Conservation (phyloP, 352 stramenopile genomes). For the Thraustochytrium sp. region DNA sequence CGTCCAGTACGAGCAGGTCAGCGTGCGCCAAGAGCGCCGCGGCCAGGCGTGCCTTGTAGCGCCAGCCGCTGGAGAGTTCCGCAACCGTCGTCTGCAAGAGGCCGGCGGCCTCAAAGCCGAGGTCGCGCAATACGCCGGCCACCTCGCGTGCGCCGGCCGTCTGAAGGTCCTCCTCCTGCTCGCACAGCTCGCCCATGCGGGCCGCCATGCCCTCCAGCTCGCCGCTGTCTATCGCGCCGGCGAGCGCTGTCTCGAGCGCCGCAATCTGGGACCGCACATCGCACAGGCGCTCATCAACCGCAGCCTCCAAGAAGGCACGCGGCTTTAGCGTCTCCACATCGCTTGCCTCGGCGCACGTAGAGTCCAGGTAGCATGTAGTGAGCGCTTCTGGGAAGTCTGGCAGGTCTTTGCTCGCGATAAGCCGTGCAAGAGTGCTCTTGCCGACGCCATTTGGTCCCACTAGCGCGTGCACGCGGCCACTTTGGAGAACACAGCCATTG, state of each 20-base stretch:
- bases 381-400: background rate
- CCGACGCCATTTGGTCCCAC: background rate
- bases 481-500: background rate
- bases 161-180: conserved; percentile 40
- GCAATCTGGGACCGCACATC: conserved; percentile 38
- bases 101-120: conserved; percentile 38
- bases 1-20: conserved; percentile 54
- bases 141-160: conserved; percentile 30
- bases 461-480: background rate
- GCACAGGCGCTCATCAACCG: background rate
- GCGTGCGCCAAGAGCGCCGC: conserved; percentile 49
- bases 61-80: conserved; percentile 52
- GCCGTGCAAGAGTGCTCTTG: background rate
- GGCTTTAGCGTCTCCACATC: background rate
- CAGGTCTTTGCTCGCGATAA: background rate
- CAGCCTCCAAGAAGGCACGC: background rate
- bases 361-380: conserved; percentile 19
- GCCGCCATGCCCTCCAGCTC: conserved; percentile 34
- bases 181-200: conserved; percentile 43
- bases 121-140: background rate
- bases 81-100: conserved; percentile 40
- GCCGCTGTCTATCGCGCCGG: background rate
- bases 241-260: conserved; percentile 40
- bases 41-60: conserved; percentile 53
- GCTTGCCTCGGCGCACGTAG: background rate